Percentiles rank a stretch among this genome's conserved stretches.
phyloP scores from a whole-genome alignment of 257 asterid species.

The Ilex asprella region DNA sequence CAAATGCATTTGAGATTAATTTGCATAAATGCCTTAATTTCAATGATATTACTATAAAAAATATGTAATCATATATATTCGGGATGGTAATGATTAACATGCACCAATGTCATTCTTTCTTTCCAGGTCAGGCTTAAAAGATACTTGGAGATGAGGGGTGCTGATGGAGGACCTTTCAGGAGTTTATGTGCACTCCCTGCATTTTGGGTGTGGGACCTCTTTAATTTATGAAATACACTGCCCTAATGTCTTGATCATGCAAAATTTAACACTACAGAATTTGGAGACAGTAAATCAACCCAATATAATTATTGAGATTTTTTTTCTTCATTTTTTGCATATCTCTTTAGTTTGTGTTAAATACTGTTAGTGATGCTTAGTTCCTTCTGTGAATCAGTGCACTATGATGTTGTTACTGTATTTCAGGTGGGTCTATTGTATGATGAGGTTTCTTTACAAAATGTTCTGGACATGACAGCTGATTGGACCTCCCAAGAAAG shows the following conservation, averaged over 20 bases:
- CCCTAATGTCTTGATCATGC: no score
- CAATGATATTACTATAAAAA: not conserved
- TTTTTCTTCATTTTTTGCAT: no score
- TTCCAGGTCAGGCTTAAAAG: slow-evolving; percentile 93
- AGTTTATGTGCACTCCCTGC: slow-evolving; percentile 96
- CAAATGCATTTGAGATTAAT: slow-evolving; percentile 14
- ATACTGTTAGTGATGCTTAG: no score
- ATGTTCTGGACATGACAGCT: slow-evolving; percentile 70
- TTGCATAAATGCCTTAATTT: slow-evolving; percentile 1
- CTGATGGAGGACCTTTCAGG: slow-evolving; percentile 99
- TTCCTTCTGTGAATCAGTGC: no score
- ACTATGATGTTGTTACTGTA: not conserved
- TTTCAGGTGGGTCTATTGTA: slow-evolving; percentile 89
- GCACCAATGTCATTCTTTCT: not conserved
- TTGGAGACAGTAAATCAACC: no score
- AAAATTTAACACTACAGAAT: no score
- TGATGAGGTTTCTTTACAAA: slow-evolving; percentile 76
- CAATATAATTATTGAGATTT: no score
- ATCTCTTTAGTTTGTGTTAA: no score
- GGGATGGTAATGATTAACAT: no score
- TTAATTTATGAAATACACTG: not conserved
- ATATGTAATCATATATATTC: no score
- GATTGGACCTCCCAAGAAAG: slow-evolving; percentile 91
- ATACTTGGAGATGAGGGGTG: slow-evolving; percentile 98
- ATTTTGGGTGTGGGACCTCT: slow-evolving; percentile 58